Percentiles rank a stretch among this genome's conserved stretches.
Conservation (phyloP, 345 rosid genomes). For the Eucalyptus paniculata region DNA sequence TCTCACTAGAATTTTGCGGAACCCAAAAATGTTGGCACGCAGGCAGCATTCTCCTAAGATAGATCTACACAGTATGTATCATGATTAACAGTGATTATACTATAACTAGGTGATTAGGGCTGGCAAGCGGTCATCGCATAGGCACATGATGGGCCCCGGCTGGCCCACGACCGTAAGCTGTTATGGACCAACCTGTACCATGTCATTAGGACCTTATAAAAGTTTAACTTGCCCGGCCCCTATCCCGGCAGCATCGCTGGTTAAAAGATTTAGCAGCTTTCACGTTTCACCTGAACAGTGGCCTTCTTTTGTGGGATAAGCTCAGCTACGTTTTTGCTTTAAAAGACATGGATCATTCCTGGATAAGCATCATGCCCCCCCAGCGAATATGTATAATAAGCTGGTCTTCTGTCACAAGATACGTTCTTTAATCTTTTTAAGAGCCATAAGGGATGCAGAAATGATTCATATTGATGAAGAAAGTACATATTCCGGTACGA, state of each 20-base stretch:
- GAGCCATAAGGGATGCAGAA: not conserved
- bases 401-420: not conserved
- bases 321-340: not conserved
- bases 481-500: not conserved
- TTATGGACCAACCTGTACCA: not conserved
- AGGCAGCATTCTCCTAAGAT: not conserved
- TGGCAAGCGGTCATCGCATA: not conserved
- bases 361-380: not conserved
- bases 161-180: not conserved
- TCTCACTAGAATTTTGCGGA: not conserved
- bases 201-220: not conserved
- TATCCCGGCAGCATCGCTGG: not conserved
- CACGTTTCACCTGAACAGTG: not conserved
- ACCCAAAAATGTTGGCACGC: not conserved
- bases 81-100: not conserved
- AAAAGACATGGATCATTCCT: not conserved
- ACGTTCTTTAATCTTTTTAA: not conserved
- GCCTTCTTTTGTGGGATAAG: not conserved
- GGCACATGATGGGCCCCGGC: not conserved
- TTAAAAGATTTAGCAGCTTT: not conserved
- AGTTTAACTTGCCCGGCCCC: not conserved
- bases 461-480: not conserved
- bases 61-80: not conserved
- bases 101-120: not conserved
- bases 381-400: not conserved